A percentile compares a stretch with the other conserved stretches of the same genome.
Conservation (phyloP, 2,329 filamentous ascomycete genomes). For the Myriosclerotinia curreyana region DNA sequence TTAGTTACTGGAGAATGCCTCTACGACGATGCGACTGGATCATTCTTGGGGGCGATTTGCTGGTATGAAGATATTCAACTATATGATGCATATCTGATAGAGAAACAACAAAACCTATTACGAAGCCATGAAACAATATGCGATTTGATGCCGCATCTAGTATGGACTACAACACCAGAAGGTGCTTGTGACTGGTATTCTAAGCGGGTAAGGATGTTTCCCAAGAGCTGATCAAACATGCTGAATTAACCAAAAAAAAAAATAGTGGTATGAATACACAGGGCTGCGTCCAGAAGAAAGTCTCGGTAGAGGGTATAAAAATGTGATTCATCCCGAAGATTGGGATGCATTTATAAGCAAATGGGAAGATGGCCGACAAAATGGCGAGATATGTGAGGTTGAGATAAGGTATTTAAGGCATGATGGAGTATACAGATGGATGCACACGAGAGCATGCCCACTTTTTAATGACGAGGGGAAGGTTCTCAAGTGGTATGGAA, state of each 20-base stretch:
- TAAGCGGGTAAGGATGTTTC: slow-evolving; percentile 24
- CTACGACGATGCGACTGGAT: slow-evolving; percentile 32
- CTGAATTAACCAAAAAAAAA: background rate
- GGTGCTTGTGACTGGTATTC: slow-evolving; percentile 32
- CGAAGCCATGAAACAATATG: slow-evolving; percentile 32
- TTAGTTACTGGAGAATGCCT: slow-evolving; percentile 30
- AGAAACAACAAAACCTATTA: slow-evolving; percentile 24
- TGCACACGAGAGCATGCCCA: slow-evolving; percentile 31
- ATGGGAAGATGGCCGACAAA: slow-evolving; percentile 21
- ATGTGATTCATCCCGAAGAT: slow-evolving; percentile 29
- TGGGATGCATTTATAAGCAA: slow-evolving; percentile 20
- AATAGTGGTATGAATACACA: slow-evolving; percentile 34
- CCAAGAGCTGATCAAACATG: background rate
- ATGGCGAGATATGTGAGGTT: slow-evolving; percentile 23
- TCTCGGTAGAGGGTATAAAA: slow-evolving; percentile 22
- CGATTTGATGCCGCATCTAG: slow-evolving; percentile 32
- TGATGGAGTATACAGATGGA: slow-evolving; percentile 34
- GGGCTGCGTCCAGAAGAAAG: slow-evolving; percentile 28
- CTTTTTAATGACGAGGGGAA: slow-evolving; percentile 23
- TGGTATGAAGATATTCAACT: slow-evolving; percentile 31
- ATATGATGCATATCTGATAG: slow-evolving; percentile 26
- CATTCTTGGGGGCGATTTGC: slow-evolving; percentile 32
- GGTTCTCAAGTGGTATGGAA: slow-evolving; percentile 34
- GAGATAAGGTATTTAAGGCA: slow-evolving; percentile 31
- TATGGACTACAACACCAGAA: slow-evolving; percentile 29